Conservation (phyloP, 208 protist genomes). For the Acanthamoeba castellanii region DNA sequence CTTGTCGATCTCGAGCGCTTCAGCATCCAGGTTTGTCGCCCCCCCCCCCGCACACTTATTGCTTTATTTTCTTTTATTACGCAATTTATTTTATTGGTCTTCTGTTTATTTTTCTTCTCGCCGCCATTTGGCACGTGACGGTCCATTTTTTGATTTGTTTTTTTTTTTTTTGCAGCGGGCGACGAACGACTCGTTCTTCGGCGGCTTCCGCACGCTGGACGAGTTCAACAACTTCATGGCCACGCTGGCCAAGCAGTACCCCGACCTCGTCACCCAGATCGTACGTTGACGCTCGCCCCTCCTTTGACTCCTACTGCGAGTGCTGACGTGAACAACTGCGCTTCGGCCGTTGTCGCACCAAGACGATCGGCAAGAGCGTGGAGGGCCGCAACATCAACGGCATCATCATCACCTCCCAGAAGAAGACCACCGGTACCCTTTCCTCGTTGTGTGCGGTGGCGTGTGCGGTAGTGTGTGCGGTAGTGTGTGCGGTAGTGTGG, state of each 20-base stretch:
- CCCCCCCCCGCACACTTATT: not conserved
- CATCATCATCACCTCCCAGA: slow-evolving; percentile 17
- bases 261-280: slow-evolving; percentile 14
- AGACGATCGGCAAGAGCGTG: slow-evolving; percentile 4
- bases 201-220: slow-evolving; percentile 41
- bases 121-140: not conserved
- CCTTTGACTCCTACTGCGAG: not conserved
- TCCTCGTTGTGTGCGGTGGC: not conserved
- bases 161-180: not conserved
- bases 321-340: not conserved
- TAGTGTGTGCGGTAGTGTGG: too few relatives aligned
- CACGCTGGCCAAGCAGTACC: slow-evolving; percentile 57
- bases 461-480: too few relatives aligned
- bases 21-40: not conserved
- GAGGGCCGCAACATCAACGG: slow-evolving; percentile 60
- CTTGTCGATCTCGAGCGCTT: not conserved
- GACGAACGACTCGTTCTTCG: slow-evolving; percentile 35
- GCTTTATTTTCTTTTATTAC: not conserved
- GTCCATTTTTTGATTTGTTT: not conserved
- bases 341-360: not conserved
- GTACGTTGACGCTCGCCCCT: not conserved
- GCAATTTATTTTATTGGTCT: not conserved
- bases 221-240: slow-evolving; percentile 54
- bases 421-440: not conserved
- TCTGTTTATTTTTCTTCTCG: not conserved